Evolutionary conservation across 176 grass and related monocot species (phyloP).

Genomic region (Rhipidocladum racemiflorum): DNA sequence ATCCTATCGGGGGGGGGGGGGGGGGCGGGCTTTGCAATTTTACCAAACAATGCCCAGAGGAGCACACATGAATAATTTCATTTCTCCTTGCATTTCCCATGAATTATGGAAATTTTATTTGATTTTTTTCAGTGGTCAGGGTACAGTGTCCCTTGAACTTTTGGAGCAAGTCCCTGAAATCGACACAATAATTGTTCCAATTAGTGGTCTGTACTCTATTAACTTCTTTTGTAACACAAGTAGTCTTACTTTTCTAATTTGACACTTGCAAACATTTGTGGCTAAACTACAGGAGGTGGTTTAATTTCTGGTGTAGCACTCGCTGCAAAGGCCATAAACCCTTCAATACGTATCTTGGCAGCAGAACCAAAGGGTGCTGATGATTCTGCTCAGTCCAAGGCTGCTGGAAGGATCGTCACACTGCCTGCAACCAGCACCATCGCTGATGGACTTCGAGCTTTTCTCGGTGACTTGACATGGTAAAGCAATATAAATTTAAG

Average conservation of each 20-base stretch:
- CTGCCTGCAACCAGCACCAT: constrained; percentile 67
- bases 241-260: neutral
- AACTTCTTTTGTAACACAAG: neutral
- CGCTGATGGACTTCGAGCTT: constrained; percentile 91
- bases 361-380: constrained; percentile 90
- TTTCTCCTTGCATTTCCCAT: neutral
- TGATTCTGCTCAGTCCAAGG: constrained; percentile 83
- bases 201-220: constrained; percentile 61
- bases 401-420: constrained; percentile 69
- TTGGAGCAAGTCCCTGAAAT: constrained; percentile 74
- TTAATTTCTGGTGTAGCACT: constrained; percentile 84
- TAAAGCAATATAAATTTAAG: constrained; percentile 29
- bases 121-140: constrained; percentile 73
- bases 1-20: no score
- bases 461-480: constrained; percentile 90
- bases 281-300: constrained; percentile 61
- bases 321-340: constrained; percentile 90
- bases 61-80: neutral
- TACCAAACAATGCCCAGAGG: neutral
- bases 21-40: no score
- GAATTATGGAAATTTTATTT: constrained; percentile 29
- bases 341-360: constrained; percentile 74
- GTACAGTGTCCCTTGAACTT: constrained; percentile 82
- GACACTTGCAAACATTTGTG: neutral
- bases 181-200: constrained; percentile 79